A percentile compares a stretch with the other conserved stretches of the same genome.
These are phyloP conservation scores for Nigrospora sphaerica DNA, from an alignment of 2,329 filamentous ascomycete genomes.

Conservation along the genomic window DNA sequence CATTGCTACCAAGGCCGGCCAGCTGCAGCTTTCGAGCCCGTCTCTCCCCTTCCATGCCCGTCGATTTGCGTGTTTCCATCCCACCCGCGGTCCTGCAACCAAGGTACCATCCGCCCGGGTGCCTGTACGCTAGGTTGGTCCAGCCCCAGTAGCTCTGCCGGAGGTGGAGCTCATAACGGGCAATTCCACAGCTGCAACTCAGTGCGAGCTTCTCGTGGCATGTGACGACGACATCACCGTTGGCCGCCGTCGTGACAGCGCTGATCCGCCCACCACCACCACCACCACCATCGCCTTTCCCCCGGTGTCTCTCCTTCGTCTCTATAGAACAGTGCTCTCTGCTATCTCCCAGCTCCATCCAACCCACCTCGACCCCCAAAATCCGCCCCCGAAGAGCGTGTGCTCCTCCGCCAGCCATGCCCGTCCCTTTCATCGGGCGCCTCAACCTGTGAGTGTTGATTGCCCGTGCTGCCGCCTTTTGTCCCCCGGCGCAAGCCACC, in stretches of 20 bases:
- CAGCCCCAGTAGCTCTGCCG: no score
- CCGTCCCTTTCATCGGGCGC: conserved; percentile 32
- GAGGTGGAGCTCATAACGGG: no score
- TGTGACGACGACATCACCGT: conserved; percentile 1
- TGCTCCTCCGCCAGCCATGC: conserved; percentile 14
- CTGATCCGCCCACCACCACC: background rate
- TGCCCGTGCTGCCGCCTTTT: background rate
- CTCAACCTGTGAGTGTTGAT: conserved; percentile 26
- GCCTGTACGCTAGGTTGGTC: no score
- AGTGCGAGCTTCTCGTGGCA: background rate
- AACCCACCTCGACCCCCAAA: background rate
- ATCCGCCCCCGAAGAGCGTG: background rate
- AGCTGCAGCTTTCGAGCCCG: no score
- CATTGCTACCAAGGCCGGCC: no score
- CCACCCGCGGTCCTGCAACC: no score
- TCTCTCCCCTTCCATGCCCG: no score
- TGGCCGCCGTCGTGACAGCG: background rate
- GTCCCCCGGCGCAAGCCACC: background rate
- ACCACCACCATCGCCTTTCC: background rate
- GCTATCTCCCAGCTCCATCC: background rate
- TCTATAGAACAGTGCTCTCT: conserved; percentile 11
- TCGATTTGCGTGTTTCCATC: no score
- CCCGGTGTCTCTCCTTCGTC: conserved; percentile 8
- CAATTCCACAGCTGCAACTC: no score
- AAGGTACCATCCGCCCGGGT: no score